A percentile compares a stretch with the other conserved stretches of the same genome.
Evolutionary conservation across 1,284 basidiomycete species (phyloP).

Genomic region (Ceraceosorus bombacis): DNA sequence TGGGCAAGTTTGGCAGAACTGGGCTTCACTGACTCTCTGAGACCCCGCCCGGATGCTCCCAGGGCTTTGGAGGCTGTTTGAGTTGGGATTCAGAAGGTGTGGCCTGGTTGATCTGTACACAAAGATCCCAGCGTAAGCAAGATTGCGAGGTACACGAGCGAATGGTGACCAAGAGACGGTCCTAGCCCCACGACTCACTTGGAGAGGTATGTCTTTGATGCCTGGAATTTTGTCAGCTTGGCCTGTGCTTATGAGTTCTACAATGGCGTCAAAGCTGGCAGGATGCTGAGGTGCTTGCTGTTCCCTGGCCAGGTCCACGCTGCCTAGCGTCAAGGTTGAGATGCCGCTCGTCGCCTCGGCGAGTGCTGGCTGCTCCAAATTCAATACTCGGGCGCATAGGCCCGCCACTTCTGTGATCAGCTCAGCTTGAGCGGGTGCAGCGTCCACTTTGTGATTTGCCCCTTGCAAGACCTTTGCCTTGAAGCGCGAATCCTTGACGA

Average conservation of each 20-base stretch:
- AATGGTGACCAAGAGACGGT: too few relatives aligned
- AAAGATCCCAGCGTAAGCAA: too few relatives aligned
- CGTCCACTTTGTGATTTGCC: constrained; percentile 36
- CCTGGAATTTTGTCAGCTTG: constrained; percentile 43
- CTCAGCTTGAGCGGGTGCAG: constrained; percentile 17
- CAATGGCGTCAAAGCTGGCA: constrained; percentile 36
- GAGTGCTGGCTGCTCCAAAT: neutral
- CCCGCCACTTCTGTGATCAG: constrained; percentile 20
- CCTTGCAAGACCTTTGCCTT: constrained; percentile 18
- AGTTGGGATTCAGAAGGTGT: too few relatives aligned
- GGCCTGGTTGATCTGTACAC: too few relatives aligned
- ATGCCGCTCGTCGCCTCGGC: neutral
- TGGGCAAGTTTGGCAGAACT: too few relatives aligned
- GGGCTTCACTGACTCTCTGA: too few relatives aligned
- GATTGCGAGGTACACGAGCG: too few relatives aligned
- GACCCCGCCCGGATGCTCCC: too few relatives aligned
- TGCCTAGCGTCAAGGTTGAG: neutral
- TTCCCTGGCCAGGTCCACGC: neutral
- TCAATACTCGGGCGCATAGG: constrained; percentile 8
- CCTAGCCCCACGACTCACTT: constrained; percentile 9
- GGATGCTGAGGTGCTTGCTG: neutral
- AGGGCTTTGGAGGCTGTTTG: too few relatives aligned
- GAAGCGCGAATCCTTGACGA: constrained; percentile 18
- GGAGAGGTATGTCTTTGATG: constrained; percentile 40
- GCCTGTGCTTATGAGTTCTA: constrained; percentile 45